These are phyloP conservation scores for Zostera marina DNA, from an alignment of 116 monocot species.

Conservation along the genomic window DNA sequence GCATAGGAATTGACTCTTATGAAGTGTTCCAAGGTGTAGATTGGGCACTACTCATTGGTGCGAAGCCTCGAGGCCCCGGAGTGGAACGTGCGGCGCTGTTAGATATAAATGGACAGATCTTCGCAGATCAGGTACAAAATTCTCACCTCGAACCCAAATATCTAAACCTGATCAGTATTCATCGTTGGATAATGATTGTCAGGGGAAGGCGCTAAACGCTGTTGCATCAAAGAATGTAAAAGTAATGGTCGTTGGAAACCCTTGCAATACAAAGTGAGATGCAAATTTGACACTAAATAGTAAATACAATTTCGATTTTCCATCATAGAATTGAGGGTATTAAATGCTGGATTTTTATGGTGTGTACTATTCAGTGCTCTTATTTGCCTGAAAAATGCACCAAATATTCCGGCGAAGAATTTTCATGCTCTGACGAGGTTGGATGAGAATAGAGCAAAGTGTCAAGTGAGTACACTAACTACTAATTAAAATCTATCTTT, in stretches of 20 bases:
- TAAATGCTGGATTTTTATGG: background rate
- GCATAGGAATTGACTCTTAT: constrained; percentile 81
- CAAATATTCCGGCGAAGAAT: constrained; percentile 86
- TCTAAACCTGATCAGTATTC: background rate
- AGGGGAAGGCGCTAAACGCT: constrained; percentile 98
- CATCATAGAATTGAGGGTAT: background rate
- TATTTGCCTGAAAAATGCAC: constrained; percentile 98
- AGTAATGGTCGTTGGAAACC: constrained; percentile 89
- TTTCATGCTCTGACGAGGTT: constrained; percentile 97
- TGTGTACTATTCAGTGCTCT: constrained; percentile 48
- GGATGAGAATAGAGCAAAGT: constrained; percentile 99
- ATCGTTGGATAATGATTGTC: constrained; percentile 3
- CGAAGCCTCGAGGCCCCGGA: constrained; percentile 92
- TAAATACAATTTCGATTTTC: background rate
- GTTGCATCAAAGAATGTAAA: constrained; percentile 90
- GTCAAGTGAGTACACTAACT: constrained; percentile 46
- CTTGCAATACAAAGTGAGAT: constrained; percentile 93
- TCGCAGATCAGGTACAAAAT: constrained; percentile 70
- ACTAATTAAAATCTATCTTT: background rate
- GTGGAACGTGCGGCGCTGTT: constrained; percentile 94
- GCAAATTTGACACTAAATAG: background rate
- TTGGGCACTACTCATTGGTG: constrained; percentile 97
- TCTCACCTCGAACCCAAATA: no score
- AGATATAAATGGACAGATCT: constrained; percentile 97
- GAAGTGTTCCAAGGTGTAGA: constrained; percentile 81